phyloP scores from a whole-genome alignment of 352 stramenopile genomes.

The Phytopythium vexans region DNA sequence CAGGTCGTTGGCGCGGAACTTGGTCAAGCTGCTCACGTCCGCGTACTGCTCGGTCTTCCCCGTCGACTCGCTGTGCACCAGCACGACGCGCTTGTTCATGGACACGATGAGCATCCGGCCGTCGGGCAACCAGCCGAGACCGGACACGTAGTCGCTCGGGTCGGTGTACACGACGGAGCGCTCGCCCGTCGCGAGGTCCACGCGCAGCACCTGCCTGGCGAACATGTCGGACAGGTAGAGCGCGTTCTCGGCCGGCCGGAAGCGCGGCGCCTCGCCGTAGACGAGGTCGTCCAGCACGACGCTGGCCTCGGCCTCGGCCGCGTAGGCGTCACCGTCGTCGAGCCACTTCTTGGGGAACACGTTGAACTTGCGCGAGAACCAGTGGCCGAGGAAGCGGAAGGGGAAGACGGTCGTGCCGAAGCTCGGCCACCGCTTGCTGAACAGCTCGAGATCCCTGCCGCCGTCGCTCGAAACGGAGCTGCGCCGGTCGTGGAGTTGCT shows the following conservation, averaged over 20 bases:
- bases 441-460: constrained; percentile 2
- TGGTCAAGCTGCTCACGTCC: constrained; percentile 45
- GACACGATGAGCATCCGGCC: constrained; percentile 54
- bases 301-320: constrained; percentile 3
- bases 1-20: constrained; percentile 59
- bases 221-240: constrained; percentile 74
- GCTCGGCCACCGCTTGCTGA: constrained; percentile 25
- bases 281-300: constrained; percentile 29
- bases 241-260: constrained; percentile 40
- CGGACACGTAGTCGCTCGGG: constrained; percentile 47
- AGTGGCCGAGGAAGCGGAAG: constrained; percentile 29
- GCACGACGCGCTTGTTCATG: constrained; percentile 43
- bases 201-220: constrained; percentile 53
- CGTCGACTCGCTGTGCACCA: constrained; percentile 33
- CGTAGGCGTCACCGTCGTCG: not conserved
- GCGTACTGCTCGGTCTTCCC: constrained; percentile 38
- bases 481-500: not conserved
- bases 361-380: constrained; percentile 18
- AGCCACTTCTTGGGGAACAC: constrained; percentile 9
- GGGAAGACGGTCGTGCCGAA: constrained; percentile 27
- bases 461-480: too few species aligned
- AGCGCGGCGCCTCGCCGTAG: constrained; percentile 60
- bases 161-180: constrained; percentile 39
- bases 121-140: constrained; percentile 61
- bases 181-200: constrained; percentile 35